Percentiles rank a stretch among this genome's conserved stretches.
These are phyloP conservation scores for Caryopteris hybrid DNA, from an alignment of 305 asterid species.

Conservation along the genomic window DNA sequence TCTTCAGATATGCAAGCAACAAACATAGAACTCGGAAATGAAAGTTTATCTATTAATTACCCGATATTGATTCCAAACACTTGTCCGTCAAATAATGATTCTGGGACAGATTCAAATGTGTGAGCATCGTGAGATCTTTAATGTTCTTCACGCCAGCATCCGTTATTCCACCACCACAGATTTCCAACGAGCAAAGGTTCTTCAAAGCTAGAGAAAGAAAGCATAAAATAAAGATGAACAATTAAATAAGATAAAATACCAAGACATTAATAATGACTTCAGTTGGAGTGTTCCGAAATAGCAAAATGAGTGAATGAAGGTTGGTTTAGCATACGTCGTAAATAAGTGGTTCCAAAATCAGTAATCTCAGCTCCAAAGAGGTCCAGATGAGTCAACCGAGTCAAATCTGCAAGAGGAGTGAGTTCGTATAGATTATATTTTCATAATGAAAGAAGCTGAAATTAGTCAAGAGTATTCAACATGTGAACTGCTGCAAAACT, in stretches of 20 bases:
- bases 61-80: constrained; percentile 83
- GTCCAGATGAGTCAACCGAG: constrained; percentile 88
- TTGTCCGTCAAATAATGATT: constrained; percentile 71
- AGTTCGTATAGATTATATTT: not conserved
- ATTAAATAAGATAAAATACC: no score
- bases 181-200: constrained; percentile 79
- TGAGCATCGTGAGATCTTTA: constrained; percentile 75
- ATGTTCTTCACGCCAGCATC: constrained; percentile 94
- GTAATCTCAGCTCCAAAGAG: constrained; percentile 96
- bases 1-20: no score
- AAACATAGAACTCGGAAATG: not conserved
- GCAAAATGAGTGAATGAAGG: constrained; percentile 22
- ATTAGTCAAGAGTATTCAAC: not conserved
- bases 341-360: constrained; percentile 77
- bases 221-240: no score
- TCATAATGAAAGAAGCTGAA: not conserved
- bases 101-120: constrained; percentile 83
- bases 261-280: no score
- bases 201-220: constrained; percentile 96
- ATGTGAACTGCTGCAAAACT: not conserved
- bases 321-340: constrained; percentile 47
- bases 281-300: no score
- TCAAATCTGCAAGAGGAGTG: constrained; percentile 54
- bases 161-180: constrained; percentile 92
- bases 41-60: constrained; percentile 37